A percentile compares a stretch with the other conserved stretches of the same genome.
These are phyloP conservation scores for Globisporangium middletonii DNA, from an alignment of 352 stramenopile genomes.

Conservation along the genomic window DNA sequence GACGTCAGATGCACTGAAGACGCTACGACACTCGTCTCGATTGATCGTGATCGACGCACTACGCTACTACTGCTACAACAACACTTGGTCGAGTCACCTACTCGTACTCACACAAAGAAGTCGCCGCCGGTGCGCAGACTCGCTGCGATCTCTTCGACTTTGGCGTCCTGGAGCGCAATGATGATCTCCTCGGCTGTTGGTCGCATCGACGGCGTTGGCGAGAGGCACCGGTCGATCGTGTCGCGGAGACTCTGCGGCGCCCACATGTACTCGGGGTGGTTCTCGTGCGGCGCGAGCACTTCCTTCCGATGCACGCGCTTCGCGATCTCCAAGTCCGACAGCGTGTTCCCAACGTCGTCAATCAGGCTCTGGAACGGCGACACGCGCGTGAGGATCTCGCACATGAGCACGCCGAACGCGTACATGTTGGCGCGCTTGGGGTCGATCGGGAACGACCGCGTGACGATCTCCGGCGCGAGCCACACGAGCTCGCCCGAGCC, in stretches of 20 bases:
- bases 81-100: too few species aligned
- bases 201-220: slow-evolving; percentile 38
- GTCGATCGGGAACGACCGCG: slow-evolving; percentile 35
- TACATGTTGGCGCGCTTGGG: slow-evolving; percentile 52
- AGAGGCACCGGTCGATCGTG: slow-evolving; percentile 44
- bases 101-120: slow-evolving; percentile 12
- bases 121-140: slow-evolving; percentile 14
- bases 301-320: slow-evolving; percentile 29
- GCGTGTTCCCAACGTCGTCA: slow-evolving; percentile 41
- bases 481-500: slow-evolving; percentile 46
- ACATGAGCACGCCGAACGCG: slow-evolving; percentile 54
- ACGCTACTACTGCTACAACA: too few species aligned
- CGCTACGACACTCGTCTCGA: too few species aligned
- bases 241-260: slow-evolving; percentile 31
- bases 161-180: slow-evolving; percentile 28
- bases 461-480: slow-evolving; percentile 50
- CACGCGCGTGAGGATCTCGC: slow-evolving; percentile 49
- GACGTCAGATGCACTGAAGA: too few species aligned
- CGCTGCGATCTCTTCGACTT: slow-evolving; percentile 22
- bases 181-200: slow-evolving; percentile 46
- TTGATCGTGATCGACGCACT: too few species aligned
- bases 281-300: slow-evolving; percentile 35
- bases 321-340: slow-evolving; percentile 44
- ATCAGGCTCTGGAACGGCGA: slow-evolving; percentile 42
- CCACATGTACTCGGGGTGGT: slow-evolving; percentile 30